Percentiles rank a stretch among this genome's conserved stretches.
These are phyloP conservation scores for Helianthus annuus DNA, from an alignment of 129 eudicot species.

Conservation along the genomic window DNA sequence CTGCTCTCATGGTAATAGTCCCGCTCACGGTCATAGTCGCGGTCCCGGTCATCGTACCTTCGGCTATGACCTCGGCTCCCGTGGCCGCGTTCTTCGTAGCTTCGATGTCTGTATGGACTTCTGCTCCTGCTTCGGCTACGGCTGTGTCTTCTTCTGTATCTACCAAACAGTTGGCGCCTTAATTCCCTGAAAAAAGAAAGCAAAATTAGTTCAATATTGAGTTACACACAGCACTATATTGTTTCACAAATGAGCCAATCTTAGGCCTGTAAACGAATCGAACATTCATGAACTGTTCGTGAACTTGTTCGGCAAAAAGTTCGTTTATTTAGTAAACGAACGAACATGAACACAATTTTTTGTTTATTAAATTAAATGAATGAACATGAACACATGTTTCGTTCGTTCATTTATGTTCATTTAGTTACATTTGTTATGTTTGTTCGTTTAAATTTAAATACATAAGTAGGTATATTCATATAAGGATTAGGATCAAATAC, in stretches of 20 bases:
- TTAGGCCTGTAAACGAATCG: not conserved
- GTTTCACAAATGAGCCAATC: not conserved
- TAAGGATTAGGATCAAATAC: no score
- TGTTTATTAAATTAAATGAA: no score
- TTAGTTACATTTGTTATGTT: no score
- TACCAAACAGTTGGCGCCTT: conserved; percentile 74
- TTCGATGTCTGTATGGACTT: conserved; percentile 77
- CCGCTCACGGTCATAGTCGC: conserved; percentile 14
- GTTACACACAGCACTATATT: not conserved
- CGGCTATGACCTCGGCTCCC: conserved; percentile 61
- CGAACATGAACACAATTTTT: no score
- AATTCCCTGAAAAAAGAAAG: conserved; percentile 53
- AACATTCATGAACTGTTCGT: no score
- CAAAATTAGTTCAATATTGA: conserved; percentile 1
- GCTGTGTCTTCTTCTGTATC: conserved; percentile 66
- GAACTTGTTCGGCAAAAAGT: no score
- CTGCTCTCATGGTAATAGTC: conserved; percentile 67
- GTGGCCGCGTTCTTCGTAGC: conserved; percentile 81
- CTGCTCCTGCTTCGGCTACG: conserved; percentile 76
- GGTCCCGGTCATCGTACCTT: conserved; percentile 67
- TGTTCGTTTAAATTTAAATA: no score
- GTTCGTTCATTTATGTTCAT: no score
- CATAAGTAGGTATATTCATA: no score
- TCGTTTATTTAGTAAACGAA: no score
- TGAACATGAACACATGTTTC: no score